Conservation (phyloP, 1,284 basidiomycete genomes). For the Leccinum holopus region DNA sequence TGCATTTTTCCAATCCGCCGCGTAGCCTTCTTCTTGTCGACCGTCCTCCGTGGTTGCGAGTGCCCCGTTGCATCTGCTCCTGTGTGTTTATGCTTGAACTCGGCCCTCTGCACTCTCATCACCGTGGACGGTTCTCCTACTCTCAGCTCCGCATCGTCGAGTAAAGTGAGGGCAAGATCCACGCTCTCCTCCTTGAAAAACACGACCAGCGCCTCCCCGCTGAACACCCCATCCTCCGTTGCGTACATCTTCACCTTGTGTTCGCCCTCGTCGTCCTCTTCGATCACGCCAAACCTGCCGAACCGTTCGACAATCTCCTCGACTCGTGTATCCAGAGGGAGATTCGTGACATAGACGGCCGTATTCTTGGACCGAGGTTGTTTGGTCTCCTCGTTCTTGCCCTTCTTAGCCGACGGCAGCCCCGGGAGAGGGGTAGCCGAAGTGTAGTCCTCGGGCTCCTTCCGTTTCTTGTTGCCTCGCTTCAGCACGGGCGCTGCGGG, state of each 20-base stretch:
- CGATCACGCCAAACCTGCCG: slow-evolving; percentile 87
- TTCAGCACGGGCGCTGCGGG: slow-evolving; percentile 72
- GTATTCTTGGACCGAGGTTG: slow-evolving; percentile 79
- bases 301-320: slow-evolving; percentile 84
- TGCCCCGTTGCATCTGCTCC: slow-evolving; percentile 31
- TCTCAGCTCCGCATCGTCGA: slow-evolving; percentile 92
- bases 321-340: slow-evolving; percentile 76
- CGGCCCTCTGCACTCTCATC: slow-evolving; percentile 84
- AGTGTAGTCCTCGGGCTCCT: slow-evolving; percentile 35
- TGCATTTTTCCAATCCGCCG: slow-evolving; percentile 87
- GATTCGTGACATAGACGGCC: slow-evolving; percentile 86
- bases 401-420: slow-evolving; percentile 60
- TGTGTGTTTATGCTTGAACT: slow-evolving; percentile 71
- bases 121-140: slow-evolving; percentile 72
- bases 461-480: slow-evolving; percentile 23
- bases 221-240: slow-evolving; percentile 86
- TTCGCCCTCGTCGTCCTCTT: slow-evolving; percentile 86
- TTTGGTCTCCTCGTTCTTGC: slow-evolving; percentile 52
- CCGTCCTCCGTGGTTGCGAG: slow-evolving; percentile 57
- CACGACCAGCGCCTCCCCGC: slow-evolving; percentile 93
- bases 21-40: slow-evolving; percentile 80
- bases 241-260: slow-evolving; percentile 95
- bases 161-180: slow-evolving; percentile 76
- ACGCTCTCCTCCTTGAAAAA: slow-evolving; percentile 99
- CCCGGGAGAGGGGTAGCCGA: slow-evolving; percentile 51